Evolutionary conservation across 768 basidiomycete genomes (phyloP), one percentile per base, ranked within the genome.

Genomic region (Dioszegia hungarica): DNA sequence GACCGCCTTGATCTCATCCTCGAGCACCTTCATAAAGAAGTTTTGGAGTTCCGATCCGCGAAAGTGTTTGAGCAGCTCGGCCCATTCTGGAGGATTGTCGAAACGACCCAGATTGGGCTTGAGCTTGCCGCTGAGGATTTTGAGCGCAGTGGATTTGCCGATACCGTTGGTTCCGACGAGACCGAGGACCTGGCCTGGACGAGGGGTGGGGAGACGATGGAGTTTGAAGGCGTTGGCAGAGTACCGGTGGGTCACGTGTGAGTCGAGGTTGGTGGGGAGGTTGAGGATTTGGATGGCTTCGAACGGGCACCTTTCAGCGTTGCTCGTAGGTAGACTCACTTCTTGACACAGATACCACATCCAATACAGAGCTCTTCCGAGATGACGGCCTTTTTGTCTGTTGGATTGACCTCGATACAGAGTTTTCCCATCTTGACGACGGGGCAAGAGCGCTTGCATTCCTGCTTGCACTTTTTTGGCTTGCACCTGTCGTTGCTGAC

Each of bases 341-440:
- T 99, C 80, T 98, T 97, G 31, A 97, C 93, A 76, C 95, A 99
- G 72, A 99, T 98, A 88, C 95, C 95, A 78, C 95, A 99, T 68
- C 95, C 95, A 60, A 99, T 99, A 76, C 95, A 99, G 54, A 99
- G 81, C 75, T 94, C 92, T 77, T 99, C 95, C 25, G 95, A 98
- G 79, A 99, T 89, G 82, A 93, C 97, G 1, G 95, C 88, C 78
- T 98, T 95, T 81, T 97, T 97, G 79, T 95, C 93, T 8, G 85
- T 83, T 14, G 94, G 76, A 76, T 91, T 93, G 63, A 99, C 95
- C 79, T 98, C 95, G 66, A 98, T 98, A 81, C 95, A 99, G 22
- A 99, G 81, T 78, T 95, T 97, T 17, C 95, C 92, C 92, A 95
- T 95, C 80, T 90, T 90, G 54, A 95, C 92, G 46, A 95, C 93